These are phyloP conservation scores for Musa beccarii DNA, from an alignment of 176 grass and related monocot genomes.

Conservation along the genomic window DNA sequence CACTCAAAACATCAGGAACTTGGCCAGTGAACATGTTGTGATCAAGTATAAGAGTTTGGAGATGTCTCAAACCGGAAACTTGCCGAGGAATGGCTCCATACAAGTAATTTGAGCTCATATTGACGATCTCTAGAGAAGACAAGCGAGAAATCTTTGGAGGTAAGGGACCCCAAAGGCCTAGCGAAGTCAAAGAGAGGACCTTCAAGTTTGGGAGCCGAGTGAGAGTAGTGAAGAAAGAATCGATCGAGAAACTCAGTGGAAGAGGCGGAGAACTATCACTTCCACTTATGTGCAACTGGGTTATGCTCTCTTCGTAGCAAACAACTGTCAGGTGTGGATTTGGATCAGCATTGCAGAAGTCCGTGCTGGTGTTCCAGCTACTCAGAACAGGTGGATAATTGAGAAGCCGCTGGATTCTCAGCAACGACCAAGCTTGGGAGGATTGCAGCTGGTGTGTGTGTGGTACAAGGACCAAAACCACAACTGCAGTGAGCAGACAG, in stretches of 20 bases:
- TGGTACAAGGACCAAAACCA: constrained; percentile 43
- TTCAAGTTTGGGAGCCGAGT: constrained; percentile 71
- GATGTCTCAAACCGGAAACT: constrained; percentile 38
- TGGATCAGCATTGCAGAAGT: constrained; percentile 59
- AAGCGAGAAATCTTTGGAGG: constrained; percentile 55
- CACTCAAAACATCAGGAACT: constrained; percentile 37
- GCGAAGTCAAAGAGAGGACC: constrained; percentile 63
- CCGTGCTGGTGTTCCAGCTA: constrained; percentile 58
- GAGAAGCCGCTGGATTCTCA: constrained; percentile 66
- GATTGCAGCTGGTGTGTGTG: constrained; percentile 44
- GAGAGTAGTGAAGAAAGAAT: constrained; percentile 56
- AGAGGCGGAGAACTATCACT: constrained; percentile 28
- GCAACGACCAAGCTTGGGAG: constrained; percentile 62
- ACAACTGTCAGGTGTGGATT: constrained; percentile 35
- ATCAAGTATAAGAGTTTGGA: constrained; percentile 76
- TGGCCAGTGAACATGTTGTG: constrained; percentile 52
- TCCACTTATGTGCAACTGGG: constrained; percentile 69
- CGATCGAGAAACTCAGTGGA: constrained; percentile 63
- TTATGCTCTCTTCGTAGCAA: constrained; percentile 74
- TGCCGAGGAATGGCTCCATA: constrained; percentile 44
- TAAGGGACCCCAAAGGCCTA: constrained; percentile 70
- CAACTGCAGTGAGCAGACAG: constrained; percentile 34
- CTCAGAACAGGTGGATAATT: constrained; percentile 43
- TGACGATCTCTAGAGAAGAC: constrained; percentile 60
- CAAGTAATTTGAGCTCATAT: constrained; percentile 73